Conservation (phyloP, 2,329 filamentous ascomycete species). For the Aspergillus terreus region DNA sequence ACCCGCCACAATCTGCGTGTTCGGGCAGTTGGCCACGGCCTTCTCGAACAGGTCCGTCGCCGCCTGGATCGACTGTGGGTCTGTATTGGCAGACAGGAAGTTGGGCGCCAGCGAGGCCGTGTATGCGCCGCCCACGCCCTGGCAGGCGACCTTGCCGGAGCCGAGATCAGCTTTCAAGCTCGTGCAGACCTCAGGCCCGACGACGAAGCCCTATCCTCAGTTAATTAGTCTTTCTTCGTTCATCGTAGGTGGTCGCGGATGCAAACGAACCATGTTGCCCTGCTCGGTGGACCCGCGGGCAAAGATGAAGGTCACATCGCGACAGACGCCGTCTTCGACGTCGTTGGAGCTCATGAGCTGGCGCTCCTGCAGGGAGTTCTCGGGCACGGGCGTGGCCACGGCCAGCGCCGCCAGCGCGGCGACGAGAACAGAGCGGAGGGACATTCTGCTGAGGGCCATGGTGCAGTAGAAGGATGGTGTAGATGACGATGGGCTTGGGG, state of each 20-base stretch:
- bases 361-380: constrained; percentile 8
- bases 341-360: constrained; percentile 30
- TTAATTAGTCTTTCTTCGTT: not conserved
- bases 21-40: constrained; percentile 43
- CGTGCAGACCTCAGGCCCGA: constrained; percentile 28
- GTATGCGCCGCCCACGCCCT: constrained; percentile 46
- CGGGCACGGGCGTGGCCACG: constrained; percentile 13
- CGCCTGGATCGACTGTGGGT: constrained; percentile 33
- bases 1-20: constrained; percentile 41
- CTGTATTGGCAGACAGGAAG: constrained; percentile 37
- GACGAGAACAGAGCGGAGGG: constrained; percentile 13
- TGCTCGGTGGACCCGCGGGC: constrained; percentile 40
- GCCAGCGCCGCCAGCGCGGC: constrained; percentile 12
- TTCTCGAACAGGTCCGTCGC: constrained; percentile 39
- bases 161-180: constrained; percentile 21
- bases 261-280: constrained; percentile 34
- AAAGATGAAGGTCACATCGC: constrained; percentile 38
- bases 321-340: constrained; percentile 33
- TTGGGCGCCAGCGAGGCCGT: constrained; percentile 35
- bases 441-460: constrained; percentile 8
- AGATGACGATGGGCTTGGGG: not conserved
- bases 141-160: constrained; percentile 31
- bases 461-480: not conserved
- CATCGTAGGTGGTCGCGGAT: not conserved
- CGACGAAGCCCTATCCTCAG: constrained; percentile 22